A percentile compares a stretch with the other conserved stretches of the same genome.
phyloP scores from a whole-genome alignment of 2,329 filamentous ascomycete genomes.

The Fusarium sp. region DNA sequence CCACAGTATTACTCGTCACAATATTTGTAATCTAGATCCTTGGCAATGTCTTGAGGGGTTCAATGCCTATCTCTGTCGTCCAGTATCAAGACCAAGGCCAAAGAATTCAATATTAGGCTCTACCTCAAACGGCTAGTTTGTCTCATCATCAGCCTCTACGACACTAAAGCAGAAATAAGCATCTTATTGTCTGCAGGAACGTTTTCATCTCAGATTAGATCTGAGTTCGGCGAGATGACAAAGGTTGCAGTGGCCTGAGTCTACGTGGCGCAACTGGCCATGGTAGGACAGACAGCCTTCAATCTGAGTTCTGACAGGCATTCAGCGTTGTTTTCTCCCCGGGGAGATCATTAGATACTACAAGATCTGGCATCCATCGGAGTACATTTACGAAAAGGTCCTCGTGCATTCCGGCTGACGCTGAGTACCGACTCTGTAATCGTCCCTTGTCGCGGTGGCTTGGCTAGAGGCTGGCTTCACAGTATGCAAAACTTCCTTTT shows the following conservation, averaged over 20 bases:
- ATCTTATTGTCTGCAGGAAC: background rate
- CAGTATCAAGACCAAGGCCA: background rate
- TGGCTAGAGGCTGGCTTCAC: background rate
- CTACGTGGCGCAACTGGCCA: background rate
- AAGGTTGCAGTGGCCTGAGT: background rate
- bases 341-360: no score
- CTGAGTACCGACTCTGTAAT: background rate
- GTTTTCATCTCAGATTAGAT: background rate
- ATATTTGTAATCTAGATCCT: background rate
- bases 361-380: background rate
- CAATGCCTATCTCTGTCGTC: no score
- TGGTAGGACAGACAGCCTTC: background rate
- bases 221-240: background rate
- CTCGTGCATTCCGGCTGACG: background rate
- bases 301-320: background rate
- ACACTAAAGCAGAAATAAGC: background rate
- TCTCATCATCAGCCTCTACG: no score
- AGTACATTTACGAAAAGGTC: background rate
- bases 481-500: background rate
- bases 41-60: background rate
- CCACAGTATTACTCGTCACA: background rate
- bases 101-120: background rate
- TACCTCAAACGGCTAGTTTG: accelerated
- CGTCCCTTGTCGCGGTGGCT: background rate
- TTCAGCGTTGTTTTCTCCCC: background rate